Evolutionary conservation across 345 rosid genomes (phyloP), one percentile per base, ranked within the genome.

Genomic region (Streptanthus diversifolius): DNA sequence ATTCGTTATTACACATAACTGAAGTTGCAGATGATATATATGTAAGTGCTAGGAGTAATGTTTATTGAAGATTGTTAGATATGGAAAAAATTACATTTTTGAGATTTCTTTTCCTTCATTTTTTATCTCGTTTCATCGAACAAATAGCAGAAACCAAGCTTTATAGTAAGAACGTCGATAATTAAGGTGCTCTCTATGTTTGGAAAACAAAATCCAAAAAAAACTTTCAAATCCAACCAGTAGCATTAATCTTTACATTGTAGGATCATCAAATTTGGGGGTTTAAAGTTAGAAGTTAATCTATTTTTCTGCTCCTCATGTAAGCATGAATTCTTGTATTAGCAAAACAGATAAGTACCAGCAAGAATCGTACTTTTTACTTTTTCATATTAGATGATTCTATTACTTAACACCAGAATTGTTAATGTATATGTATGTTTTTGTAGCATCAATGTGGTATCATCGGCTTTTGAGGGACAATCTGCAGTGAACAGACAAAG

Each of bases 401-500:
- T 29, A 3, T 45, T 48, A 48, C 52, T 58, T 19, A 48, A 21
- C 36, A 47, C 1, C 11, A 66, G 5, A 3, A 15, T 19, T 53
- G 49, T 4, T 30, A 13, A 35, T 25, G 24, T 54, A 1, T 63
- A 4, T 54, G 17, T 40, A 2, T 68, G 43, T n/a, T 68, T 65
- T 80, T 29, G 84, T 82, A 93, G 97, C 79, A 91, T 93, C 35
- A 86, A 93, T 70, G 98, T 93, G 14, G 75, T 93, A 24, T 83
- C 97, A 36, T 82, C 90, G 47, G 82, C 85, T 18, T 91, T 93
- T 43, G 95, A 91, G 74, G 98, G 97, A 45, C 89, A 93, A 58
- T 89, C 92, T 0, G 84, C 89, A 2, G 97, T 93, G 79, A 91
- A 89, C 77, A 83, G 97, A 74, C 98, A 93, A 81, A 86, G 98